phyloP scores from a whole-genome alignment of 148 eudicot species.

The Rhododendron ferrugineum region DNA sequence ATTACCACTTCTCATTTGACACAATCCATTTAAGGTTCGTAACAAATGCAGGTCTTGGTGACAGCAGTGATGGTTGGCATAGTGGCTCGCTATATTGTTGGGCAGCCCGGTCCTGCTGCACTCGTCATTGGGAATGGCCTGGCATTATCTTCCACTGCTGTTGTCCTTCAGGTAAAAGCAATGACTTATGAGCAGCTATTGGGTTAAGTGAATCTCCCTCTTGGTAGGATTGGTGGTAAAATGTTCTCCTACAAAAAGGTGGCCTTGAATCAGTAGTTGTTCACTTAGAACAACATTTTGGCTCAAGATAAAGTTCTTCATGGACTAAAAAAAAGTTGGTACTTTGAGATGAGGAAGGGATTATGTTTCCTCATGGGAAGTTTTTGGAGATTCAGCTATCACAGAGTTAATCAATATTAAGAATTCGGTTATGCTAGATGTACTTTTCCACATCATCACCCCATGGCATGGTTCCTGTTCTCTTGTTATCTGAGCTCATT shows the following conservation, averaged over 20 bases:
- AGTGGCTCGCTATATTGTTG: conserved; percentile 64
- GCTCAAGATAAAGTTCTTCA: background rate
- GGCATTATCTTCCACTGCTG: conserved; percentile 98
- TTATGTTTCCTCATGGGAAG: background rate
- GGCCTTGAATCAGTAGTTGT: conserved; percentile 3
- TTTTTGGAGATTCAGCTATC: background rate
- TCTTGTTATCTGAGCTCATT: background rate
- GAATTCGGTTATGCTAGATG: background rate
- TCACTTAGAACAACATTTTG: background rate
- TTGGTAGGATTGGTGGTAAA: background rate
- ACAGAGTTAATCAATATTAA: background rate
- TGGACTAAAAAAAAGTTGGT: background rate
- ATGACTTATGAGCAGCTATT: conserved; percentile 4
- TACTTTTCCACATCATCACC: background rate
- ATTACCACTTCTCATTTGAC: conserved; percentile 4
- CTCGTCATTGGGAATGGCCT: conserved; percentile 96
- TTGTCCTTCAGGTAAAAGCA: conserved; percentile 99
- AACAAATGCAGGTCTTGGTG: conserved; percentile 57
- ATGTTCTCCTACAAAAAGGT: background rate
- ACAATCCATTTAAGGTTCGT: background rate
- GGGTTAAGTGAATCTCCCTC: background rate
- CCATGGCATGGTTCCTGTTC: background rate
- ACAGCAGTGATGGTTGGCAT: conserved; percentile 83
- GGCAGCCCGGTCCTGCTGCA: conserved; percentile 88
- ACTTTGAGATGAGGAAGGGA: background rate